Base-by-base conservation (phyloP, 352 stramenopile genomes). In the Thalassiosira mediterranea region DNA sequence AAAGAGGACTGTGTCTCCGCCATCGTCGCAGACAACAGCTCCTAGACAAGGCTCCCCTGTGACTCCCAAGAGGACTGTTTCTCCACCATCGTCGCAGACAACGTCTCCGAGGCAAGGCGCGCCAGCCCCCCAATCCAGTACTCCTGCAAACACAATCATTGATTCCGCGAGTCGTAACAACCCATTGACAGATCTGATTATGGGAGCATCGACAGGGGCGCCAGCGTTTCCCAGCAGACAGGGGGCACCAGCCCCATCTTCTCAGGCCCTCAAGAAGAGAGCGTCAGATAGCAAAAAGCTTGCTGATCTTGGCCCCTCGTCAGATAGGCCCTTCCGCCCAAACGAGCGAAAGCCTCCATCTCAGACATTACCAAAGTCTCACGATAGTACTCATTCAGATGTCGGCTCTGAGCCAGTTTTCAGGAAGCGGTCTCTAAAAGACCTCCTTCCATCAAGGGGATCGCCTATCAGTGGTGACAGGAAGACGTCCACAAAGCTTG, bases 401-500 rank as follows among this genome's bases (percentile, higher is more conserved):
- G 37, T 15, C 37, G 8, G 8, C 37, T 44, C n/a, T n/a, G 31
- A 62, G 23, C 17, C 40, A 38, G 51, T n/a, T 44, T 38, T 44
- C 8, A 61, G 62, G 53, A 79, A 67, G 44, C 66, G 8, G 40
- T 67, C 59, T 0, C 52, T 79, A 5, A 72, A 63, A 61, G 70
- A 79, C 19, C 34, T 79, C n/a, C 37, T 79, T 8, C 19, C 56
- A 51, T 48, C 57, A n/a, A 49, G 47, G n/a, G 34, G 48, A 3
- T 65, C 62, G 42, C 68, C 68, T 34, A 59, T 64, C 37, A 48
- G 60, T 47, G 47, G 56, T 19, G n/a, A 38, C 3, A 71, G 62
- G 32, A 81, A 76, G 54, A 73, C 60, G 10, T 52, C 44, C 3
- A 77, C 73, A 25, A 70, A 65, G 29, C 49, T 82, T 52, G 73